Base-by-base conservation (phyloP, 2,329 filamentous ascomycete genomes). In the Arachnomyces sp. region DNA sequence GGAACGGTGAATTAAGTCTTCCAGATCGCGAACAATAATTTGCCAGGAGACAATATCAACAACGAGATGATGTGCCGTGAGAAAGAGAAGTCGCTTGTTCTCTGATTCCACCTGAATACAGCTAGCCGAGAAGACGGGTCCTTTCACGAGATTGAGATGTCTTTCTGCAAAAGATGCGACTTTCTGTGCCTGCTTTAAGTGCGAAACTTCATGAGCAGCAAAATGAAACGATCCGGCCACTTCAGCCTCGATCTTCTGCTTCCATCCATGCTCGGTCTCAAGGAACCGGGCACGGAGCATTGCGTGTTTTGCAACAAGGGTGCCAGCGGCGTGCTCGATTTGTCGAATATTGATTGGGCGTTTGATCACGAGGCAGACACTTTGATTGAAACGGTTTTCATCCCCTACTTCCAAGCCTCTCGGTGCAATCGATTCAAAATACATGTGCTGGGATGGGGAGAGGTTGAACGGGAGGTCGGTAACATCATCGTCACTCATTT, bases 21-120 rank as follows among this genome's bases (percentile, higher is more conserved):
- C 62, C 34, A 65, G 33, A 31, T 65, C 62, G 37, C 62, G 59
- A 2, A 66, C 38, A 1, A 66, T 59, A 3, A 66, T 57, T 8
- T 60, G 52, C 62, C 62, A 66, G 0, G 62, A 66, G 8, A 65
- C 62, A 39, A 66, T 59, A 16, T 66, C 62, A 7, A 65, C 57
- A 6, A 64, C 56, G 21, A 65, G 37, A 42, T 65, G 62, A 30
- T 64, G 61, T 2, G 57, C 61, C 16, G 62, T 56, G 42, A 65
- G 50, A 2, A 56, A 64, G 18, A 65, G 18, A 1, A 62, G 40
- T 29, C 44, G 45, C 3, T 55, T 51, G n/a, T 52, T 48, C 1
- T 56, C 56, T n/a, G n/a, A n/a, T 28, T 62, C 46, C 3, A 64
- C 43, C 4, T 60, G 46, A 42, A 71, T 64, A 7, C 71, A 44